A percentile compares a stretch with the other conserved stretches of the same genome.
Conservation (phyloP, 805 yeast species). For the Schizosaccharomyces cryophilus region DNA sequence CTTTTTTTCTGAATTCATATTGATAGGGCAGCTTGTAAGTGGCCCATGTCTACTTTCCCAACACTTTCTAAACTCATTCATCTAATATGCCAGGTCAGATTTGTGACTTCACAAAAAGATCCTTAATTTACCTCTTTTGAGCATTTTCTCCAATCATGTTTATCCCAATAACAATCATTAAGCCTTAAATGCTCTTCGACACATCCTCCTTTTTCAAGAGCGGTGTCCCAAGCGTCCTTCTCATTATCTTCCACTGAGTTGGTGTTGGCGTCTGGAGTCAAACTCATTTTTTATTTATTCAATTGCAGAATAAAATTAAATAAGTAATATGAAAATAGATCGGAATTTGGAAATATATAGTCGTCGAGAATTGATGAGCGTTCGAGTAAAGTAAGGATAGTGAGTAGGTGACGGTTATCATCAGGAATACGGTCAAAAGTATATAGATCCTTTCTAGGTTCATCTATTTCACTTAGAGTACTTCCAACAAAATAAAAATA, state of each 20-base stretch:
- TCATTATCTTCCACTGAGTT: not conserved
- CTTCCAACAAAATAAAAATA: too few relatives aligned
- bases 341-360: too few relatives aligned
- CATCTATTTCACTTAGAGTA: too few relatives aligned
- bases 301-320: not conserved
- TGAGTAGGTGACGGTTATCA: too few relatives aligned
- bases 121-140: not conserved
- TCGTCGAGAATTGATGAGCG: too few relatives aligned
- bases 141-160: not conserved
- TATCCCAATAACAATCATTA: constrained; percentile 1
- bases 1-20: not conserved
- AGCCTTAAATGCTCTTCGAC: not conserved
- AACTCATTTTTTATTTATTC: not conserved
- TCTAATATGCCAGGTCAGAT: not conserved
- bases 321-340: too few relatives aligned
- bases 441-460: too few relatives aligned
- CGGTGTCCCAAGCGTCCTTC: not conserved
- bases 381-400: too few relatives aligned
- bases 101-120: not conserved
- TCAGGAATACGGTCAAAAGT: too few relatives aligned
- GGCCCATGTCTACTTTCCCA: not conserved
- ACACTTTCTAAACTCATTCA: not conserved
- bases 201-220: not conserved
- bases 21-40: not conserved
- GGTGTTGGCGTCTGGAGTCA: not conserved